These are phyloP conservation scores for Xylaria sp. DNA, from an alignment of 2,329 filamentous ascomycete genomes.

Conservation along the genomic window DNA sequence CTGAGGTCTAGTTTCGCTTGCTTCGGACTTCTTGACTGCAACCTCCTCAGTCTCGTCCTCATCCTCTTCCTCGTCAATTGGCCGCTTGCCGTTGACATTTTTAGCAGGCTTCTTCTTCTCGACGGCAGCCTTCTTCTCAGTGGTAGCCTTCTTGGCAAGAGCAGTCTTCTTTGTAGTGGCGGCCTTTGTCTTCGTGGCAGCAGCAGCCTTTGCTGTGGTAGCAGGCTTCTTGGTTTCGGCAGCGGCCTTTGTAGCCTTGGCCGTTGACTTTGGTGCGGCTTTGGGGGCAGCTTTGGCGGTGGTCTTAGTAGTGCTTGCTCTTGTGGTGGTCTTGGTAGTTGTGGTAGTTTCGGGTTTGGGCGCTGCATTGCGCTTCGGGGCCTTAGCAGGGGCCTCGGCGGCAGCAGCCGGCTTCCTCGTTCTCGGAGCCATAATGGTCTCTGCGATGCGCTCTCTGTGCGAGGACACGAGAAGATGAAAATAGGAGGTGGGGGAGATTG, in stretches of 20 bases:
- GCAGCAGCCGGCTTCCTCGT: conserved; percentile 15
- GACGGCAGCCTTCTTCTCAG: conserved; percentile 21
- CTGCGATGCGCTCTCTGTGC: not conserved
- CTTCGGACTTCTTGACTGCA: not conserved
- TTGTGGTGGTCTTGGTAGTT: conserved; percentile 1
- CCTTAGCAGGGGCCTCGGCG: conserved; percentile 3
- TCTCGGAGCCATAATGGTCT: conserved; percentile 21
- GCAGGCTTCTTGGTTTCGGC: conserved; percentile 15
- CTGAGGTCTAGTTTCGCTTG: conserved; percentile 14
- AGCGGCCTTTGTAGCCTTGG: conserved; percentile 17
- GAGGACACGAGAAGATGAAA: not conserved
- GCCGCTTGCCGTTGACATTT: conserved; percentile 35
- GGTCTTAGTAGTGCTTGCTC: not conserved
- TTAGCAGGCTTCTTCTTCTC: conserved; percentile 33
- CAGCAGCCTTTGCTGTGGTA: conserved; percentile 1
- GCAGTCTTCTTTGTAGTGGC: conserved; percentile 30
- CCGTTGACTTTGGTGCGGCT: conserved; percentile 3
- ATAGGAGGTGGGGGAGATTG: not conserved
- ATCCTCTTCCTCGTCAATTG: conserved; percentile 35
- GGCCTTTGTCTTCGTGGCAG: conserved; percentile 35
- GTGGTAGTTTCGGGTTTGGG: conserved; percentile 10
- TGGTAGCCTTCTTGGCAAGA: conserved; percentile 28
- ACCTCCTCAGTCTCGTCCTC: conserved; percentile 25
- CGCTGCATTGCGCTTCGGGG: not conserved
- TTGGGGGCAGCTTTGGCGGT: conserved; percentile 18